Evolutionary conservation across 23 red algal species (phyloP).

Genomic region (Pyropia yezoensis): DNA sequence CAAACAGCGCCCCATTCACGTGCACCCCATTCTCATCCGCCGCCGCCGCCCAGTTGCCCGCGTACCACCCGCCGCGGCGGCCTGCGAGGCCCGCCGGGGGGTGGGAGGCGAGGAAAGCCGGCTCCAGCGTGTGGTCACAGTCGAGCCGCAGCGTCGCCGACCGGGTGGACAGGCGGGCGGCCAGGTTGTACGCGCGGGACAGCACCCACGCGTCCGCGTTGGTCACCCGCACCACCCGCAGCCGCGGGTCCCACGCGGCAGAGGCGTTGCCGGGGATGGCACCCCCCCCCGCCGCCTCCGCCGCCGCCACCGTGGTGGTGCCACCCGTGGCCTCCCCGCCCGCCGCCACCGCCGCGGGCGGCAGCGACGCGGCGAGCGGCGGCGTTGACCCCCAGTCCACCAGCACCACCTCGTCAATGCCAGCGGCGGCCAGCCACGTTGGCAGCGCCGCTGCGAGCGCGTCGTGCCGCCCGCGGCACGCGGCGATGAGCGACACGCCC

Average conservation of each 20-base stretch:
- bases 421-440: not conserved
- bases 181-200: constrained; percentile 51
- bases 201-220: constrained; percentile 39
- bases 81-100: not conserved
- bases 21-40: constrained; percentile 12
- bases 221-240: constrained; percentile 24
- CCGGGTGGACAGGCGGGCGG: not conserved
- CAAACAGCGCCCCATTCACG: not conserved
- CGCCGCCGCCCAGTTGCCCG: constrained; percentile 1
- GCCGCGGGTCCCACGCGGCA: not conserved
- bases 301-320: too few relatives aligned
- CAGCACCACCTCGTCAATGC: constrained; percentile 5
- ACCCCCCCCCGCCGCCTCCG: too few relatives aligned
- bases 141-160: constrained; percentile 9
- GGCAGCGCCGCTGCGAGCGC: not conserved
- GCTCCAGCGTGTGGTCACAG: constrained; percentile 2
- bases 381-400: constrained; percentile 18
- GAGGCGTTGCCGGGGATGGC: too few relatives aligned
- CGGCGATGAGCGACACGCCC: constrained; percentile 7
- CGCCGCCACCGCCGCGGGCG: not conserved
- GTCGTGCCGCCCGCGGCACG: constrained; percentile 1
- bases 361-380: not conserved
- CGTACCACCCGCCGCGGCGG: not conserved
- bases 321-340: not conserved
- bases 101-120: not conserved